phyloP scores from a whole-genome alignment of 768 basidiomycete species.

The Cystobasidium ongulense region DNA sequence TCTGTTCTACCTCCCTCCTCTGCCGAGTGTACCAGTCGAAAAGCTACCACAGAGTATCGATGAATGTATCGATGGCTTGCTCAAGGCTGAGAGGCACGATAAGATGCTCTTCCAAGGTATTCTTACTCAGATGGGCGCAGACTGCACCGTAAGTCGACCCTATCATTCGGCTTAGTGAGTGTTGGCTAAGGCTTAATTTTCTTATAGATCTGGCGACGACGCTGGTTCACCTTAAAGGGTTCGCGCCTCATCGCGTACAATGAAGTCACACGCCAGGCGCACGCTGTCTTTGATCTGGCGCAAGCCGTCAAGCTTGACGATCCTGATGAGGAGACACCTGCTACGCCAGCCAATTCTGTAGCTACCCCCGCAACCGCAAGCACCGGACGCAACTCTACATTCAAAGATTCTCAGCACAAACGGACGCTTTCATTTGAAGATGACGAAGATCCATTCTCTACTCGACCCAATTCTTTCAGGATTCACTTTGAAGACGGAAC shows the following conservation, averaged over 20 bases:
- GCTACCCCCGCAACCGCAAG: slow-evolving; percentile 1
- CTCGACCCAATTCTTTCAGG: slow-evolving; percentile 25
- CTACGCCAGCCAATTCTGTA: background rate
- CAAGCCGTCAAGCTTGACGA: slow-evolving; percentile 17
- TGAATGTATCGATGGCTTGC: slow-evolving; percentile 18
- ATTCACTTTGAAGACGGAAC: slow-evolving; percentile 21
- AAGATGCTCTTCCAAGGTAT: slow-evolving; percentile 15
- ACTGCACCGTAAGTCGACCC: slow-evolving; percentile 10
- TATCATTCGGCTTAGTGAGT: background rate
- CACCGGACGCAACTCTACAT: background rate
- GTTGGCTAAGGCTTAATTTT: background rate
- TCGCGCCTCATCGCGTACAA: slow-evolving; percentile 22
- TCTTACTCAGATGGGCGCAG: slow-evolving; percentile 24
- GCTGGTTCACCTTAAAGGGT: slow-evolving; percentile 10
- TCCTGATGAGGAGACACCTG: slow-evolving; percentile 17
- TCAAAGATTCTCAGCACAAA: background rate
- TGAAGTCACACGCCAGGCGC: slow-evolving; percentile 20
- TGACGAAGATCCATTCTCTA: slow-evolving; percentile 29
- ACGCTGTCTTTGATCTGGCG: slow-evolving; percentile 8
- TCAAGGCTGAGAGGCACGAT: slow-evolving; percentile 14
- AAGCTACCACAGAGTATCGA: slow-evolving; percentile 28
- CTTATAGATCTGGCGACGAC: slow-evolving; percentile 22
- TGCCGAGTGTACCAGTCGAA: slow-evolving; percentile 11
- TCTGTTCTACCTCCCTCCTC: slow-evolving; percentile 26
- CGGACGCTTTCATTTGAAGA: slow-evolving; percentile 22